phyloP scores from a whole-genome alignment of 2,329 filamentous ascomycete genomes.

The Colletotrichum simmondsii region DNA sequence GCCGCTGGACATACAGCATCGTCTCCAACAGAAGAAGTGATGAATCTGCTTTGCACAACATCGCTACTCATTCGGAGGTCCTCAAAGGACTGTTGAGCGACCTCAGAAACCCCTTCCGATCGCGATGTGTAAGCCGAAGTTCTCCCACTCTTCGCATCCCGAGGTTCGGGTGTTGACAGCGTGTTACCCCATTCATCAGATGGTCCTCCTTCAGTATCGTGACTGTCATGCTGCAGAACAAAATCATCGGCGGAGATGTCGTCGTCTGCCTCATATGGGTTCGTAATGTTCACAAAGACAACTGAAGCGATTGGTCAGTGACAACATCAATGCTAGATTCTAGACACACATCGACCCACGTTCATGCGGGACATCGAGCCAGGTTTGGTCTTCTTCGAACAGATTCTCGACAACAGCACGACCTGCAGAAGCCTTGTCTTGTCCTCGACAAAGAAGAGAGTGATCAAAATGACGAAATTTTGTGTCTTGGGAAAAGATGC shows the following conservation, averaged over 20 bases:
- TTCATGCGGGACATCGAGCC: constrained; percentile 1
- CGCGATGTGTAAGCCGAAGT: no score
- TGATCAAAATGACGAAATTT: constrained; percentile 9
- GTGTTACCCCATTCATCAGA: background rate
- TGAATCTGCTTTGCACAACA: no score
- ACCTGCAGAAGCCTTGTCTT: background rate
- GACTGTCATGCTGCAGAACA: background rate
- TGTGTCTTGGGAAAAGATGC: constrained; percentile 4
- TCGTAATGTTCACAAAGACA: background rate
- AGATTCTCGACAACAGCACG: background rate
- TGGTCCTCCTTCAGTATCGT: background rate
- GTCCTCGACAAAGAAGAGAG: background rate
- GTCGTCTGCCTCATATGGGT: background rate
- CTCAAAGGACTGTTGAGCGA: no score
- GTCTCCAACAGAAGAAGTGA: no score
- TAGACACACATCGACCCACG: background rate
- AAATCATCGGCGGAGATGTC: background rate
- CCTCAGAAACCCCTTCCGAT: no score
- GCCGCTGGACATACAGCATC: no score
- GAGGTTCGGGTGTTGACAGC: background rate
- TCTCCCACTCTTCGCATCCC: background rate
- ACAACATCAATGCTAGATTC: no score
- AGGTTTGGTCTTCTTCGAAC: background rate
- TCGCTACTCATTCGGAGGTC: no score
- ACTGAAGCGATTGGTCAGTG: background rate